A percentile compares a stretch with the other conserved stretches of the same genome.
Evolutionary conservation across 257 asterid species (phyloP).

Genomic region (Primulina huaijiensis): DNA sequence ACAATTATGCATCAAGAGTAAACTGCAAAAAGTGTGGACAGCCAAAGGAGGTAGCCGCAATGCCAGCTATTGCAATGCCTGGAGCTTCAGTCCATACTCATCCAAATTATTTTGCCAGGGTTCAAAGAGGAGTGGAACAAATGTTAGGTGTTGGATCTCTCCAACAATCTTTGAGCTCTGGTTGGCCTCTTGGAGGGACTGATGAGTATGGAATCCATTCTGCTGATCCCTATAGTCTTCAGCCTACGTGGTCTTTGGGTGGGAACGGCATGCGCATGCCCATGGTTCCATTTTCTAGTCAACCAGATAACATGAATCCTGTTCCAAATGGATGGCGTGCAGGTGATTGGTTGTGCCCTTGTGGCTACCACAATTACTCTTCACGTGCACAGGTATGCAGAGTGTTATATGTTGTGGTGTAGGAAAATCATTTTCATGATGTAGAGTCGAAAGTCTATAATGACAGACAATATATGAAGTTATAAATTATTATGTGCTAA

Average conservation of each 20-base stretch:
- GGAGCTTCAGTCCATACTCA: conserved; percentile 82
- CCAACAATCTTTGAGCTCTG: conserved; percentile 58
- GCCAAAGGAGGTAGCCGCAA: conserved; percentile 92
- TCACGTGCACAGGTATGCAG: conserved; percentile 64
- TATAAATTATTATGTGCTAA: background rate
- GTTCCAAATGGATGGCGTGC: conserved; percentile 73
- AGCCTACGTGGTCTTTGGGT: conserved; percentile 45
- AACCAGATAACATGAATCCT: conserved; percentile 41
- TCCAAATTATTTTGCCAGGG: conserved; percentile 84
- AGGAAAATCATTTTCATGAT: conserved; percentile 14
- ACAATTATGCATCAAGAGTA: conserved; percentile 97
- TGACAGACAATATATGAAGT: conserved; percentile 1
- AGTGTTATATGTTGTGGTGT: conserved; percentile 8
- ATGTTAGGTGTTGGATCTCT: conserved; percentile 45
- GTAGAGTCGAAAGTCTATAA: conserved; percentile 14
- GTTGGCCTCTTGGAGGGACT: conserved; percentile 55
- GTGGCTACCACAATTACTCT: conserved; percentile 92
- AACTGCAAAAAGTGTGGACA: conserved; percentile 98
- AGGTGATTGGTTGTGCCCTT: conserved; percentile 87
- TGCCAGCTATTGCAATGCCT: conserved; percentile 83
- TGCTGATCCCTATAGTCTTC: conserved; percentile 50
- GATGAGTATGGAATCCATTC: conserved; percentile 46
- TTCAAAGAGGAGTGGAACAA: conserved; percentile 53
- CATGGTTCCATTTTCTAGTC: conserved; percentile 45
- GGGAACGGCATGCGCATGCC: conserved; percentile 40